Base-by-base conservation (phyloP, 1,284 basidiomycete species). In the Cryptococcus depauperatus region DNA sequence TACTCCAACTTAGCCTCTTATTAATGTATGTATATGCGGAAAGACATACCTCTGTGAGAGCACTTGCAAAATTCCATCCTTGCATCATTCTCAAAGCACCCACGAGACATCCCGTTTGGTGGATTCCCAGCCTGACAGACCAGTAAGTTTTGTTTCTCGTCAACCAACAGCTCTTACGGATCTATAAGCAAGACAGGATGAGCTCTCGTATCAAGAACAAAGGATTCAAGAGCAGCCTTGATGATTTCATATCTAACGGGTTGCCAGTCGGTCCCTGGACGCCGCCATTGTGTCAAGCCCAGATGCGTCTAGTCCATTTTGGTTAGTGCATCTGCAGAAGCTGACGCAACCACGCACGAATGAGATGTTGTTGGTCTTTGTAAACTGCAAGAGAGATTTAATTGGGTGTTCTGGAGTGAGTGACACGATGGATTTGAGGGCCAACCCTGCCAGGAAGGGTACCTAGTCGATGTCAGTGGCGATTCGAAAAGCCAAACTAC, bases 61-160 rank as follows among this genome's bases (percentile, higher is more conserved):
- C 59, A 5, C 59, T 59, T 18, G 68, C 66, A 56, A 70, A 70
- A 54, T 69, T 70, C 68, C 68, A 70, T 1, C 59, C 58, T 45
- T 70, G 66, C 54, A 70, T 57, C 5, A 57, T 43, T 13, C 68
- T 50, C 41, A 70, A 51, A 28, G 64, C 59, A 0, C 68, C 68
- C 14, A 67, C 57, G 8, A 68, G 58, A 44, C 66, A 61, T 19
- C 68, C 68, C 4, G 61, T 66, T 41, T 69, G 66, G 56, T 70
- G 68, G 34, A 70, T 66, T 3, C 68, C 68, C 6, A 68, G 44
- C 6, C 68, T 70, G 40, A 13, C 10, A 27, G 13, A 18, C 26
- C 3, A 21, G 16, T 30, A 27, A n/a, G 18, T 28, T 44, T 19
- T 33, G 25, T 18, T 19, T 25, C 33, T 22, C 13, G 27, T 23